A percentile compares a stretch with the other conserved stretches of the same genome.
Evolutionary conservation across 169 alveolate species (phyloP).

Genomic region (Perkinsus marinus): DNA sequence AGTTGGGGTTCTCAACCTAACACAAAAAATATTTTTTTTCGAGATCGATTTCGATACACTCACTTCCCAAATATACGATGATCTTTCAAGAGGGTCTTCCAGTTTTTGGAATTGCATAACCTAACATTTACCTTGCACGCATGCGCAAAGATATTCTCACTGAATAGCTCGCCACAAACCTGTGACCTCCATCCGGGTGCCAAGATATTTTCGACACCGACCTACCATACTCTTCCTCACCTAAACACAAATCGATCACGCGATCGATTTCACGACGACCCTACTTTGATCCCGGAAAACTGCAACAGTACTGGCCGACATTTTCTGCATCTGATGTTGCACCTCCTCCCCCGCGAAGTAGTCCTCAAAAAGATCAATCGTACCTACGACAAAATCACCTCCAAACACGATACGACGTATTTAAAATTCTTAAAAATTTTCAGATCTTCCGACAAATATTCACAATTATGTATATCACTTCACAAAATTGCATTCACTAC

Average conservation of each 20-base stretch:
- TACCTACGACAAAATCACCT: not conserved
- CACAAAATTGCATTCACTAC: no score
- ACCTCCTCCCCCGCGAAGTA: slow-evolving; percentile 67
- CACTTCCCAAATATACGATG: not conserved
- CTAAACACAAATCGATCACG: not conserved
- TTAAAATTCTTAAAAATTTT: no score
- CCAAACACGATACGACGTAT: no score
- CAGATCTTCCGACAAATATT: no score
- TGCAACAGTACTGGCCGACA: slow-evolving; percentile 59
- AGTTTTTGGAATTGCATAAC: not conserved
- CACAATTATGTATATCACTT: no score
- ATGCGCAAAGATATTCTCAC: not conserved
- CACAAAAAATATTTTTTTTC: not conserved
- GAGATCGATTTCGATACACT: not conserved
- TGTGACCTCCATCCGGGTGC: slow-evolving; percentile 65
- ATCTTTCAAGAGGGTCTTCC: not conserved
- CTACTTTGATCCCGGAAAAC: slow-evolving; percentile 30
- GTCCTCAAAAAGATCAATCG: slow-evolving; percentile 74
- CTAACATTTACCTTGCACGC: not conserved
- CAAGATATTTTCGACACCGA: slow-evolving; percentile 67
- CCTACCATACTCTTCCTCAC: slow-evolving; percentile 20
- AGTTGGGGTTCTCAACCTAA: not conserved
- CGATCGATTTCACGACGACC: not conserved
- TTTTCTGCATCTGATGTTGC: slow-evolving; percentile 59
- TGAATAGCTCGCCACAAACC: not conserved